Evolutionary conservation across 1,139 yeast genomes (phyloP), one percentile per base, ranked within the genome.

Genomic region (Scheffersomyces segobiensis): DNA sequence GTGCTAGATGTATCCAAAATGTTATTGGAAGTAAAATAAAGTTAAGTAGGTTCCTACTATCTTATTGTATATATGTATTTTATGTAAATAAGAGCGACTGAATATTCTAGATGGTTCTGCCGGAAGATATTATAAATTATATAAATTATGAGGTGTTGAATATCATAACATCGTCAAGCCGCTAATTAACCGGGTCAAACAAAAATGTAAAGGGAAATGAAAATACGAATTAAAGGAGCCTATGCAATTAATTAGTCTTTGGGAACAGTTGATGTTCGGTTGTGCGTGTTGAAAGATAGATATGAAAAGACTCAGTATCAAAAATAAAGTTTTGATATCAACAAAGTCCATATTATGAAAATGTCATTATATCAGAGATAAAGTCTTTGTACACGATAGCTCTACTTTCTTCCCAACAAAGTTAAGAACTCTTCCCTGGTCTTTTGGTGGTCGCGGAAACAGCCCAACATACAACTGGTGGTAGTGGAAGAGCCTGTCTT

Each of bases 391-490:
- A 17, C 10, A 26, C 24, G 4, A 24, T 3, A 18, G 8, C 18
- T 20, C 58, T 65, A 79, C 56, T 72, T 75, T 74, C 90, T 85
- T 55, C 89, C 89, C 66, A 91, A 77, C 63, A 92, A 78, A n/a
- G 93, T 88, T 71, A 96, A 83, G 67, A 96, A 95, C 75, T 95
- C 99, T 71, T 96, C 99, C 68, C 99, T 86, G 5, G 99, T 95
- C 79, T 91, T 92, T 73, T 93, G 98, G 55, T 92, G 91, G 59
- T 88, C 90, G 70, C 98, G 84, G 80, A 95, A 93, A 65, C 97
- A 89, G 17, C 99, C 99, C 69, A 95, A 83, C 98, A 95, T 93
- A 71, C 98, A 93, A 70, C 97, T 91, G 39, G 99, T 96, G 52
- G 95, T 88, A 3, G 99, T 95, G 32, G 91, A 85, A 21, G 97